These are phyloP conservation scores for Capniomyces stellatus DNA, from an alignment of 371 early-diverging fungal genomes.

Conservation along the genomic window DNA sequence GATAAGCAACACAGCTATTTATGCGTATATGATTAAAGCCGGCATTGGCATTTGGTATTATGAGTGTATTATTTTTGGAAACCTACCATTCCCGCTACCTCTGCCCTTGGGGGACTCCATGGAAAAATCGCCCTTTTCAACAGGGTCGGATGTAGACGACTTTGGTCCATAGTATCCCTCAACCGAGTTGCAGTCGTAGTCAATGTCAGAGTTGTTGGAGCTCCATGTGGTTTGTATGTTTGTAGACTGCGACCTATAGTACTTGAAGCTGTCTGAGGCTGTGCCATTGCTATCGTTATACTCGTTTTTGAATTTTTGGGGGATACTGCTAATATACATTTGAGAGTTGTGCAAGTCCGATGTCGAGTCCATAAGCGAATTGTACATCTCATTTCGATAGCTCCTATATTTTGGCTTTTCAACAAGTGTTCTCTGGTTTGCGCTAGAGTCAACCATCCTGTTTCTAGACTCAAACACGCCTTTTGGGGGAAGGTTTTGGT, in stretches of 20 bases:
- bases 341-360: too few species aligned
- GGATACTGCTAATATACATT: too few species aligned
- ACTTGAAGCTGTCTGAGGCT: neutral
- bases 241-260: neutral
- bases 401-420: neutral
- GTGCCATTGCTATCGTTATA: neutral
- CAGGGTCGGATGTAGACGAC: neutral
- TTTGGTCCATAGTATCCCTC: neutral
- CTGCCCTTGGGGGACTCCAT: too few species aligned
- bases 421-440: neutral
- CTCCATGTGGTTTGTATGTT: neutral
- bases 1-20: neutral
- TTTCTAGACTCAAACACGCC: neutral
- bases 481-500: neutral
- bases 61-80: neutral
- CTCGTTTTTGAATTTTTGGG: neutral
- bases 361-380: neutral
- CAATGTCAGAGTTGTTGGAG: neutral
- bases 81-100: neutral
- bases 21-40: neutral
- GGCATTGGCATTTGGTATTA: neutral
- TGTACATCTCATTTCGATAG: neutral
- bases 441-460: neutral
- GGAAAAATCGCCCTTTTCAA: too few species aligned
- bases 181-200: neutral